Percentiles rank a stretch among this genome's conserved stretches.
These are phyloP conservation scores for Coccinonectria pachysandricola DNA, from an alignment of 2,329 filamentous ascomycete species.

Conservation along the genomic window DNA sequence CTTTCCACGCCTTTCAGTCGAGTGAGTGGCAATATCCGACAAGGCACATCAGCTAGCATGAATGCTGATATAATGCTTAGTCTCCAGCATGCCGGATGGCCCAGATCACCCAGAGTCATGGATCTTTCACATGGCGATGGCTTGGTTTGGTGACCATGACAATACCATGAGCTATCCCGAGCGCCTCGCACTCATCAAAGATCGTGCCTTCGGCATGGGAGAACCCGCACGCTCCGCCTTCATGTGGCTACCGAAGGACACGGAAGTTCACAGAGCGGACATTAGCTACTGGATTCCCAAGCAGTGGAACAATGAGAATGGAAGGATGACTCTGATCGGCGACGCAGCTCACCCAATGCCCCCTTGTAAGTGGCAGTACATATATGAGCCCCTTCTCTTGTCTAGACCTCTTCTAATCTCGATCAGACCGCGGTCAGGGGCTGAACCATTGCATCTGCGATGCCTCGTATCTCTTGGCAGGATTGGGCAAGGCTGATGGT, in stretches of 20 bases:
- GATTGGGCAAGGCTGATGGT: slow-evolving; percentile 2
- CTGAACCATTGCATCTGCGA: slow-evolving; percentile 15
- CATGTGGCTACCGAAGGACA: slow-evolving; percentile 12
- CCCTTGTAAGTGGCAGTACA: slow-evolving; percentile 10
- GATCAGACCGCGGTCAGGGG: slow-evolving; percentile 12
- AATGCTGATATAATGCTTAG: too few relatives aligned
- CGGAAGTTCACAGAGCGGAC: slow-evolving; percentile 14
- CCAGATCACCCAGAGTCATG: slow-evolving; percentile 12
- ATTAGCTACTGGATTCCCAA: slow-evolving; percentile 15
- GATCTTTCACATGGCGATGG: slow-evolving; percentile 17
- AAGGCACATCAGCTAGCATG: too few relatives aligned
- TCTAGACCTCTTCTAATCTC: too few relatives aligned
- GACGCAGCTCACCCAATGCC: slow-evolving; percentile 16
- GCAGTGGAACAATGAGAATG: slow-evolving; percentile 10
- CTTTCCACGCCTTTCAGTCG: slow-evolving; percentile 14
- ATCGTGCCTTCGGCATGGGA: slow-evolving; percentile 9
- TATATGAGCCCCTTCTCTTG: too few relatives aligned
- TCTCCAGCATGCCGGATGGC: slow-evolving; percentile 14
- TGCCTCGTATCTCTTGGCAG: slow-evolving; percentile 7
- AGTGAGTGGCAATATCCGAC: too few relatives aligned
- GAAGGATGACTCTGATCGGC: slow-evolving; percentile 11
- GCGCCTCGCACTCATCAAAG: slow-evolving; percentile 12
- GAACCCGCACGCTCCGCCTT: slow-evolving; percentile 13
- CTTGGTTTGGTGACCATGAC: slow-evolving; percentile 10
- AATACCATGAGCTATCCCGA: slow-evolving; percentile 9